These are phyloP conservation scores for Candida lessepsii DNA, from an alignment of 805 yeast genomes.

Conservation along the genomic window DNA sequence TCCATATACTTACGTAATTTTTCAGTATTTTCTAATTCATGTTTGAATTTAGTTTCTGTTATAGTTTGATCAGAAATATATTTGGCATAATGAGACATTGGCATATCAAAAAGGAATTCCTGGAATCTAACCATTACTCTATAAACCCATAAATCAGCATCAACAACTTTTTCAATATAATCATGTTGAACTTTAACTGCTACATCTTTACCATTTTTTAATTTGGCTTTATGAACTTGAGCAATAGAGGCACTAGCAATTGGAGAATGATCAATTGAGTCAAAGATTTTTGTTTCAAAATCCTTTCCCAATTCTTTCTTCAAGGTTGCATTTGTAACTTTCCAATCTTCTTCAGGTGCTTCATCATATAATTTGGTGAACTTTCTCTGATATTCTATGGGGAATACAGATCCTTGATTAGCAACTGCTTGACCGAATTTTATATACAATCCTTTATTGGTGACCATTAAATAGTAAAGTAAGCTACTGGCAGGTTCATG, in stretches of 20 bases:
- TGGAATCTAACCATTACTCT: conserved; percentile 50
- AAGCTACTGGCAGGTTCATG: conserved; percentile 57
- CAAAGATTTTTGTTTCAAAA: conserved; percentile 32
- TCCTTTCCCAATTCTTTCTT: conserved; percentile 14
- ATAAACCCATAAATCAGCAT: conserved; percentile 62
- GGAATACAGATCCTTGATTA: conserved; percentile 68
- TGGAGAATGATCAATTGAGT: conserved; percentile 51
- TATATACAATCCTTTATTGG: conserved; percentile 55
- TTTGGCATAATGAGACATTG: conserved; percentile 53
- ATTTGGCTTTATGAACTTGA: conserved; percentile 59
- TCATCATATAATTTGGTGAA: conserved; percentile 61
- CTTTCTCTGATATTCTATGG: conserved; percentile 58
- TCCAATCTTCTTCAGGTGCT: conserved; percentile 64
- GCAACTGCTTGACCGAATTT: conserved; percentile 81
- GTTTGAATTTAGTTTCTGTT: conserved; percentile 60
- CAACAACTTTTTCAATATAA: conserved; percentile 58
- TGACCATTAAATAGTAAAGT: conserved; percentile 27
- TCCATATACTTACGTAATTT: conserved; percentile 36
- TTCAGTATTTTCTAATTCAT: conserved; percentile 55
- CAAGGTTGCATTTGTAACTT: conserved; percentile 39
- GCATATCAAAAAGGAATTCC: conserved; percentile 61
- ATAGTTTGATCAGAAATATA: conserved; percentile 57
- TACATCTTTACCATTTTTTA: conserved; percentile 49
- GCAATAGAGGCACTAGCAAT: conserved; percentile 77
- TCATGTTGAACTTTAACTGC: conserved; percentile 69